phyloP scores from a whole-genome alignment of 176 grass and related monocot species.

The Aegilops speltoides region DNA sequence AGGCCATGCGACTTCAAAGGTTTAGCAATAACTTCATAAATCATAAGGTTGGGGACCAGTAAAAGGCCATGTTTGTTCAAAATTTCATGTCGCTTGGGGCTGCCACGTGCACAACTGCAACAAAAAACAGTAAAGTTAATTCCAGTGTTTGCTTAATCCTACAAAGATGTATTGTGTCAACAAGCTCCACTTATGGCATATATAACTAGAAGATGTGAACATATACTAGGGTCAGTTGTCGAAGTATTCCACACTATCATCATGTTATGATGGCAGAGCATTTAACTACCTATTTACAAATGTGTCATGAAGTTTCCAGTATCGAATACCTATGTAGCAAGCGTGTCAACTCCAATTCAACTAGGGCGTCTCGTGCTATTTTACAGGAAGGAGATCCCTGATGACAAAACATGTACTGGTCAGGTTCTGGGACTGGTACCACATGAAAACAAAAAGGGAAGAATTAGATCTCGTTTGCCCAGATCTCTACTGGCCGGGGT shows the following conservation, averaged over 20 bases:
- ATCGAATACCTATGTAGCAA: constrained; percentile 57
- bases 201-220: not conserved
- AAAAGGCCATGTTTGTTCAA: constrained; percentile 66
- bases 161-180: not conserved
- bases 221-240: no score
- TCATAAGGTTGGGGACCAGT: constrained; percentile 33
- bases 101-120: constrained; percentile 68
- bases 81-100: constrained; percentile 64
- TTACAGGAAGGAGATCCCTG: constrained; percentile 87
- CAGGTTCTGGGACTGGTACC: not conserved
- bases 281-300: not conserved
- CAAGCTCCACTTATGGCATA: not conserved
- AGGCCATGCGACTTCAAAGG: not conserved
- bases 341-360: constrained; percentile 83
- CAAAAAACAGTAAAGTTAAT: not conserved
- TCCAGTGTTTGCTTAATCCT: not conserved
- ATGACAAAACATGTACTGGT: constrained; percentile 6
- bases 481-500: constrained; percentile 67
- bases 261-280: not conserved
- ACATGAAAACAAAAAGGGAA: no score
- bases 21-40: not conserved
- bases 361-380: constrained; percentile 74
- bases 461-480: constrained; percentile 76
- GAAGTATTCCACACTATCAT: no score
- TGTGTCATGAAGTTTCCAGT: not conserved